These are phyloP conservation scores for Aureobasidium sp. DNA, from an alignment of 2,329 filamentous ascomycete genomes.

Conservation along the genomic window DNA sequence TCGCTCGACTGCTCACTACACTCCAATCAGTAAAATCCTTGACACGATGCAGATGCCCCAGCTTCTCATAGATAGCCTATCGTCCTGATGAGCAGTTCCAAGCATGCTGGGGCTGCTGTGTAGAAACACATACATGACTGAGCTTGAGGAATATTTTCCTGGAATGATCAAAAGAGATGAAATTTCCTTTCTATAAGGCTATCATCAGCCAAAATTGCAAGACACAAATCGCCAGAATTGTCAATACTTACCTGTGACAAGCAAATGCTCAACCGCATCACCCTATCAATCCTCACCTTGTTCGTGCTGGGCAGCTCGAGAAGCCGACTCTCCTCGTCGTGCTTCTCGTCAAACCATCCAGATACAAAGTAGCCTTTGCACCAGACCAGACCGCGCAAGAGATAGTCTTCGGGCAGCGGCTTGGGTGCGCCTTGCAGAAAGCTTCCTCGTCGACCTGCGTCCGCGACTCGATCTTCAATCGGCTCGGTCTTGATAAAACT, in stretches of 20 bases:
- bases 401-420: constrained; percentile 63
- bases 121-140: neutral
- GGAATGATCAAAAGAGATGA: constrained; percentile 21
- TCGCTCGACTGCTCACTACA: neutral
- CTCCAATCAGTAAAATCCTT: neutral
- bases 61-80: neutral
- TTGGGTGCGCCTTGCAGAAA: constrained; percentile 39
- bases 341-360: constrained; percentile 54
- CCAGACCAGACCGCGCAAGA: constrained; percentile 58
- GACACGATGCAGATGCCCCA: neutral
- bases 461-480: constrained; percentile 31
- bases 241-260: constrained; percentile 16
- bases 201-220: neutral
- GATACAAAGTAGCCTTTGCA: constrained; percentile 51
- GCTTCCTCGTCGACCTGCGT: constrained; percentile 29
- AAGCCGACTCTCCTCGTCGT: constrained; percentile 62
- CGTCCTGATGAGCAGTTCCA: neutral
- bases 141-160: constrained; percentile 4
- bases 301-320: constrained; percentile 56
- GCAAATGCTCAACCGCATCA: constrained; percentile 25
- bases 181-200: constrained; percentile 10
- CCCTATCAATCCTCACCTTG: constrained; percentile 49
- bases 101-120: neutral
- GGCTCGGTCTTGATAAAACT: constrained; percentile 37
- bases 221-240: neutral